Base-by-base conservation (phyloP, 768 basidiomycete genomes). In the Pleurotus tuoliensis region DNA sequence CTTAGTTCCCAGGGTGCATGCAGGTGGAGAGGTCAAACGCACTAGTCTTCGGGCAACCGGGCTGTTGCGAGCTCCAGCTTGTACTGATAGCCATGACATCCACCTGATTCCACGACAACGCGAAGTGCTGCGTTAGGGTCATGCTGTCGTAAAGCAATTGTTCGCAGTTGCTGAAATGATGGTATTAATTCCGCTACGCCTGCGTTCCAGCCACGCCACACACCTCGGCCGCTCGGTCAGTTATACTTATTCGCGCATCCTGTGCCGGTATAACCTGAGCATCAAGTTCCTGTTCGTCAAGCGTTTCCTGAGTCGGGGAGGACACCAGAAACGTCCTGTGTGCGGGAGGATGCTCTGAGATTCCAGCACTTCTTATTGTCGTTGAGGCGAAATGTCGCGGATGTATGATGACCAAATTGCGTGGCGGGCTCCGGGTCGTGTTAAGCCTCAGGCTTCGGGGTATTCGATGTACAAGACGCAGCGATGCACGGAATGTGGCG, bases 71-170 rank as follows among this genome's bases (percentile, higher is more conserved):
- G 79, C 55, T 88, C 85, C 81, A 98, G 83, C 62, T 91, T 95
- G 71, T 98, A 97, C 65, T 97, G 94, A 69, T 98, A 98, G 38
- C 96, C 96, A 67, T 98, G 95, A 66, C 96, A 98, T 16, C 96
- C 96, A 9, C 96, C 96, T 9, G 89, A 92, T 64, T 97, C 94
- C 22, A 98, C 93, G 1, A 85, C 76, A 61, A 98, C 80, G 60
- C 94, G 77, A 20, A 98, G 75, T 3, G 87, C 91, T 18, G 90
- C 77, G 48, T 81, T 65, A 0, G 83, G 69, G 61, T 88, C 79
- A 8, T 82, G 74, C 64, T 90, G 82, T 39, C 83, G 76, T n/a
- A 76, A 64, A 8, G 90, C 80, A 57, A 97, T 90, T 44, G 73
- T 69, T 44, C 78, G 76, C 2, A 97, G 76, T 89, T 93, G 92